Evolutionary conservation across 2,329 filamentous ascomycete genomes (phyloP), one percentile per base, ranked within the genome.

Genomic region (Anisogramma anomala): DNA sequence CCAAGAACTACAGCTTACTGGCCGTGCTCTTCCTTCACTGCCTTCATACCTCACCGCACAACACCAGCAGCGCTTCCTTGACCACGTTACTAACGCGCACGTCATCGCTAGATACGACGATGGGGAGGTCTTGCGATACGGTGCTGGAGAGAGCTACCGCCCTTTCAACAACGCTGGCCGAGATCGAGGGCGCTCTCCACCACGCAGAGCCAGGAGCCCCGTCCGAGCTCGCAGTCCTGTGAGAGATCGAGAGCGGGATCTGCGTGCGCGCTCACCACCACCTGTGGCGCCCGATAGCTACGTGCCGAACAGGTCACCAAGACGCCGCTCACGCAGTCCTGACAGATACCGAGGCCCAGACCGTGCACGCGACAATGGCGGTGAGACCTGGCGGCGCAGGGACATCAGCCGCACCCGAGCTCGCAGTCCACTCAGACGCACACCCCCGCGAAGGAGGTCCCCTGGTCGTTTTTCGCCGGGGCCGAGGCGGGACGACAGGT

Each of bases 121-220:
- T 49, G 73, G 73, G 33, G 73, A 77, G 58, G 74, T 77, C 40
- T 70, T 74, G 48, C 65, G 73, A 52, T 77, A 77, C 54, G 73
- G 73, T 38, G 74, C 74, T 10, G 73, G 73, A 44, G 73, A 77
- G 57, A 76, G 72, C 27, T 77, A 74, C 64, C 63, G 73, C 45
- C 73, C 73, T 9, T 76, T 71, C 44, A 74, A 73, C 39, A 52
- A 38, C 36, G 30, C 52, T n/a, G 53, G 58, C 32, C 49, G 53
- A 20, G 48, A 52, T 18, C 36, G 56, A 22, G 37, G 33, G 20
- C 37, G 37, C 15, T 33, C 37, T 11, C 31, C 38, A 20, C 57
- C 54, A 43, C 49, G 50, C 20, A 39, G 52, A 22, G 45, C 42
- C 7, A 41, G 56, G 20, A 55, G 50, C 42, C 52, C 48, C 1